A percentile compares a stretch with the other conserved stretches of the same genome.
Conservation (phyloP, 768 basidiomycete genomes). For the Strobilomyces echinocephalus region DNA sequence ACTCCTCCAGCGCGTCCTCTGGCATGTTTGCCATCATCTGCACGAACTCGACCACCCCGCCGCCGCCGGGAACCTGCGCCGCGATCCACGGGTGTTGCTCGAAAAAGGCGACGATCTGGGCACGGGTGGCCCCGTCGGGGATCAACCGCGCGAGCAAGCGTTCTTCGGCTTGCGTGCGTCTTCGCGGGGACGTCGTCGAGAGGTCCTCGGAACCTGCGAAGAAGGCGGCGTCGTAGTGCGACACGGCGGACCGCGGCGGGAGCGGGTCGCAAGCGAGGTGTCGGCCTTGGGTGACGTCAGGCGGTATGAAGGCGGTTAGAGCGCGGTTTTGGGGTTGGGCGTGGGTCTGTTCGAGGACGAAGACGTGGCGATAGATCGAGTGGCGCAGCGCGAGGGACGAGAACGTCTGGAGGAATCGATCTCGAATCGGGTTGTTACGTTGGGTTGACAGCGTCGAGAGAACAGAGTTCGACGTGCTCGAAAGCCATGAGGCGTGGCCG, state of each 20-base stretch:
- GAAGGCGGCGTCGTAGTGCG: conserved; percentile 67
- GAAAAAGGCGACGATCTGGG: conserved; percentile 58
- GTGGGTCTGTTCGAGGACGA: conserved; percentile 65
- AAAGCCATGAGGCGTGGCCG: conserved; percentile 60
- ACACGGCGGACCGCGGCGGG: conserved; percentile 61
- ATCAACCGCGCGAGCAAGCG: conserved; percentile 52
- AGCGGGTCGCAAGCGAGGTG: conserved; percentile 81
- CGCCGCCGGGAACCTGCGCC: conserved; percentile 58
- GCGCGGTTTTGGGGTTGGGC: conserved; percentile 34
- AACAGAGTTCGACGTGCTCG: conserved; percentile 43
- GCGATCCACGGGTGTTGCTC: conserved; percentile 52
- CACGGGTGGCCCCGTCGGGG: conserved; percentile 52
- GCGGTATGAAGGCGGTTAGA: conserved; percentile 70
- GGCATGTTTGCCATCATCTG: conserved; percentile 51
- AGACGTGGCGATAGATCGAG: conserved; percentile 68
- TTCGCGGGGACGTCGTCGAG: conserved; percentile 29
- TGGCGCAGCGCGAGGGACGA: conserved; percentile 37
- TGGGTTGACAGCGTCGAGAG: conserved; percentile 30
- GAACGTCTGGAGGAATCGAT: conserved; percentile 37
- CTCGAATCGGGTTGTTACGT: conserved; percentile 29
- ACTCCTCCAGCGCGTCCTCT: conserved; percentile 54
- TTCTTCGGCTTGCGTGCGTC: conserved; percentile 43
- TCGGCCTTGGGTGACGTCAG: conserved; percentile 44
- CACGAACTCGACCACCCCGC: conserved; percentile 61
- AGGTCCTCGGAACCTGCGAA: conserved; percentile 62